phyloP scores from a whole-genome alignment of 2,329 filamentous ascomycete genomes.

The Leptographium flavum region DNA sequence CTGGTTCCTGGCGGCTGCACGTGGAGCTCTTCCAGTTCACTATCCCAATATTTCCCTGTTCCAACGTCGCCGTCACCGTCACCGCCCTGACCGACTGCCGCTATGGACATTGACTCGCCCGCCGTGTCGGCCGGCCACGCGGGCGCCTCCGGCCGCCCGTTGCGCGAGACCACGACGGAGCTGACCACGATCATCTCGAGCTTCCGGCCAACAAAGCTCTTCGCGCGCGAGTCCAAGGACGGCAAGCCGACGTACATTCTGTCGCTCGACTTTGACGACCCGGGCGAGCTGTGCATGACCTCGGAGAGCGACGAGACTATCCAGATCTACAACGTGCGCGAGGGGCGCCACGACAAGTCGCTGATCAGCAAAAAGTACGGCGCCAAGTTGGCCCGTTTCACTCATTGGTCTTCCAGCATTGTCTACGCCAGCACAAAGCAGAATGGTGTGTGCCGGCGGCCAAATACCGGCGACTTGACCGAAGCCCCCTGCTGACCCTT shows the following conservation, averaged over 20 bases:
- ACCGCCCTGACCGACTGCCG: constrained; percentile 21
- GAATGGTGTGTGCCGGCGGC: constrained; percentile 45
- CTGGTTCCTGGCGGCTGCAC: background rate
- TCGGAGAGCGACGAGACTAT: constrained; percentile 90
- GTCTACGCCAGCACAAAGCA: constrained; percentile 94
- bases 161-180: constrained; percentile 42
- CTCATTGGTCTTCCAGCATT: constrained; percentile 79
- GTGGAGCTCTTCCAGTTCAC: background rate
- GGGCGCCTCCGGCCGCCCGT: constrained; percentile 26
- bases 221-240: constrained; percentile 41
- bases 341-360: constrained; percentile 78
- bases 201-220: constrained; percentile 66
- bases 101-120: constrained; percentile 41
- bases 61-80: background rate
- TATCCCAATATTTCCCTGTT: background rate
- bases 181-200: constrained; percentile 64
- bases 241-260: constrained; percentile 52
- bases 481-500: too few species aligned
- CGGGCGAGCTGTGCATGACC: constrained; percentile 81
- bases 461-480: too few species aligned
- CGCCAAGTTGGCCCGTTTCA: constrained; percentile 85
- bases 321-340: constrained; percentile 86
- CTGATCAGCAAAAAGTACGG: constrained; percentile 95
- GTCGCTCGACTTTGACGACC: constrained; percentile 92
- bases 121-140: constrained; percentile 22